A percentile compares a stretch with the other conserved stretches of the same genome.
Conservation (phyloP, 805 yeast genomes). For the Candida incommunis region DNA sequence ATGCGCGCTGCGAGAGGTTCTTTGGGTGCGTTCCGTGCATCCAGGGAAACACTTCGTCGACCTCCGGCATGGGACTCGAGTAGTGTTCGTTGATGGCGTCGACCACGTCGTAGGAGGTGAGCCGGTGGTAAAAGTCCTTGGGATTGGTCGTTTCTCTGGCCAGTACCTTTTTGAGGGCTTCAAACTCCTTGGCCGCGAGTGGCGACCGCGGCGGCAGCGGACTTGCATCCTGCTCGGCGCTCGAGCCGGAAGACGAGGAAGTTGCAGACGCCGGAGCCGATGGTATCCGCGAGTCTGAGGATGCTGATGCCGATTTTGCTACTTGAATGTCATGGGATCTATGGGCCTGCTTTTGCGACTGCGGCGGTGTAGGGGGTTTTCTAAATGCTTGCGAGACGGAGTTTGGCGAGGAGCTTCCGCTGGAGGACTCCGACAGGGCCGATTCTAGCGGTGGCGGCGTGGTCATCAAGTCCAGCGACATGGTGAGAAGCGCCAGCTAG, state of each 20-base stretch:
- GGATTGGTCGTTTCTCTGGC: no score
- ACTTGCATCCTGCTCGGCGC: no score
- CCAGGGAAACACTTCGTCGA: conserved; percentile 76
- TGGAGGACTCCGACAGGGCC: background rate
- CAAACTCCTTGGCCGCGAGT: background rate
- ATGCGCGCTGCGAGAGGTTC: conserved; percentile 41
- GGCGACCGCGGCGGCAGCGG: background rate
- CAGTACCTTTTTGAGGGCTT: background rate
- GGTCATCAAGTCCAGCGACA: background rate
- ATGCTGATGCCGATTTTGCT: no score
- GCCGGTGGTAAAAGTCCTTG: background rate
- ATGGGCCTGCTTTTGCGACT: background rate
- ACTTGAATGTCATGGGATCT: no score
- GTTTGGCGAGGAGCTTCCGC: background rate
- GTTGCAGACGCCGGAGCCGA: no score
- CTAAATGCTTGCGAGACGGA: background rate
- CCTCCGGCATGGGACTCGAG: conserved; percentile 39
- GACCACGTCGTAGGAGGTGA: background rate
- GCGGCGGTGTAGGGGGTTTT: background rate
- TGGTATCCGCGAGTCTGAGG: no score
- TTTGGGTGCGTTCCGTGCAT: conserved; percentile 59
- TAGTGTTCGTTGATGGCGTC: conserved; percentile 15
- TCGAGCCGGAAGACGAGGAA: no score
- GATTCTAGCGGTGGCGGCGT: background rate
- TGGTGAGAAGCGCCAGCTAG: background rate